phyloP scores from a whole-genome alignment of 768 basidiomycete genomes.

The Serpula lacrymans region DNA sequence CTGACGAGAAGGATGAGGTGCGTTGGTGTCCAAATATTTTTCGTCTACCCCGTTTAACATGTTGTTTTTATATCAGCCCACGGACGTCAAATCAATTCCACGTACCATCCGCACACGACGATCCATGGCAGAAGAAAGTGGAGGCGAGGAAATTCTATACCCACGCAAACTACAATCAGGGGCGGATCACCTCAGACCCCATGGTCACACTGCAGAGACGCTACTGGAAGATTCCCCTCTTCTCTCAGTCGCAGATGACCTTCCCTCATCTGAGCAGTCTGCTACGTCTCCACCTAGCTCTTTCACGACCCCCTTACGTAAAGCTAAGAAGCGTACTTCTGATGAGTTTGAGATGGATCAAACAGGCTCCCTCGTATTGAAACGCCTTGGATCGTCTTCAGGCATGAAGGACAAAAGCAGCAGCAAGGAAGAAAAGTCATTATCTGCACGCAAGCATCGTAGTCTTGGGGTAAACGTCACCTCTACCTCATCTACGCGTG shows the following conservation, averaged over 20 bases:
- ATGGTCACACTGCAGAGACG: too few relatives aligned
- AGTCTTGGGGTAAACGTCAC: slow-evolving; percentile 60
- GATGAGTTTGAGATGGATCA: slow-evolving; percentile 84
- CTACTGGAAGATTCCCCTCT: slow-evolving; percentile 18
- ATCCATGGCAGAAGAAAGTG: slow-evolving; percentile 79
- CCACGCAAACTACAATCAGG: slow-evolving; percentile 53
- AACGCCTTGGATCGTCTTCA: slow-evolving; percentile 35
- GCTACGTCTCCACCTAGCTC: slow-evolving; percentile 61
- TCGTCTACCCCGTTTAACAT: slow-evolving; percentile 2
- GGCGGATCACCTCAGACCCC: slow-evolving; percentile 28
- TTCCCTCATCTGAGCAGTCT: slow-evolving; percentile 28
- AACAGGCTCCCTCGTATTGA: slow-evolving; percentile 55
- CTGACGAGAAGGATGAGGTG: slow-evolving; percentile 69
- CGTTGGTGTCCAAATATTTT: slow-evolving; percentile 13
- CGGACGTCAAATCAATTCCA: slow-evolving; percentile 41
- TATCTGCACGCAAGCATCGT: slow-evolving; percentile 60
- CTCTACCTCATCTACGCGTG: slow-evolving; percentile 32
- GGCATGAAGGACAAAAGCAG: slow-evolving; percentile 22
- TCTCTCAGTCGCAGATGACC: too few relatives aligned
- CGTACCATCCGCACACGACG: slow-evolving; percentile 55
- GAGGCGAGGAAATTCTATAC: slow-evolving; percentile 87
- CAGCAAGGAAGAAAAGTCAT: slow-evolving; percentile 47
- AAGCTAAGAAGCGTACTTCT: slow-evolving; percentile 71
- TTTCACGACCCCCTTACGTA: slow-evolving; percentile 50
- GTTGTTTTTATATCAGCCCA: slow-evolving; percentile 28